phyloP scores from a whole-genome alignment of 2,329 filamentous ascomycete genomes.

The Plectosphaerella plurivora region DNA sequence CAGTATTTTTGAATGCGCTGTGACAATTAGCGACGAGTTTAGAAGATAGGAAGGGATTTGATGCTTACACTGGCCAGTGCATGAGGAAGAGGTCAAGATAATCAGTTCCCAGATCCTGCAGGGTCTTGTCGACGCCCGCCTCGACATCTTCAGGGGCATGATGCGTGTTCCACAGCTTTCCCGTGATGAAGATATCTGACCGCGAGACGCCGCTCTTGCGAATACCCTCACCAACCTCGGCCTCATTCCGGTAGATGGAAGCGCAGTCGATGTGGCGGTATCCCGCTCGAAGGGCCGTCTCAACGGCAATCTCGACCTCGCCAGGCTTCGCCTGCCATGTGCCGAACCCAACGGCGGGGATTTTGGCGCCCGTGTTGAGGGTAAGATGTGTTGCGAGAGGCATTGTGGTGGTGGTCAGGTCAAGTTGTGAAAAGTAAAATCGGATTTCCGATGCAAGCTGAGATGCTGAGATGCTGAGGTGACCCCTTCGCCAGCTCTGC shows the following conservation, averaged over 20 bases:
- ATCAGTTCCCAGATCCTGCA: constrained; percentile 44
- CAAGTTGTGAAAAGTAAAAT: neutral
- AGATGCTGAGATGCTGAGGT: neutral
- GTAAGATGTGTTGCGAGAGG: constrained; percentile 12
- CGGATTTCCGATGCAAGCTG: neutral
- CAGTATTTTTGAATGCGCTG: constrained; percentile 49
- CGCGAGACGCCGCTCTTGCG: constrained; percentile 31
- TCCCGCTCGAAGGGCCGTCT: constrained; percentile 37
- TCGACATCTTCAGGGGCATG: constrained; percentile 45
- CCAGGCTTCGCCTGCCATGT: constrained; percentile 23
- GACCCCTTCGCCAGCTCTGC: too few relatives aligned
- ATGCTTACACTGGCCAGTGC: constrained; percentile 37
- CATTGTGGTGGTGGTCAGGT: constrained; percentile 2
- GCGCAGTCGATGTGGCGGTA: constrained; percentile 46
- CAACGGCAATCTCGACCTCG: constrained; percentile 43
- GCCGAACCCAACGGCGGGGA: constrained; percentile 15
- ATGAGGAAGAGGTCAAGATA: constrained; percentile 50
- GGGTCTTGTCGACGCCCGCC: constrained; percentile 39
- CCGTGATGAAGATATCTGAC: constrained; percentile 45
- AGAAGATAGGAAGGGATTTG: neutral
- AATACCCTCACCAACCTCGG: constrained; percentile 37
- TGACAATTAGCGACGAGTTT: constrained; percentile 14
- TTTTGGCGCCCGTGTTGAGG: constrained; percentile 14
- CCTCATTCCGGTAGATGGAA: constrained; percentile 39
- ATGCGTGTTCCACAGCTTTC: constrained; percentile 57